These are phyloP conservation scores for Rhodotorula sp. DNA, from an alignment of 1,284 basidiomycete genomes.

Conservation along the genomic window DNA sequence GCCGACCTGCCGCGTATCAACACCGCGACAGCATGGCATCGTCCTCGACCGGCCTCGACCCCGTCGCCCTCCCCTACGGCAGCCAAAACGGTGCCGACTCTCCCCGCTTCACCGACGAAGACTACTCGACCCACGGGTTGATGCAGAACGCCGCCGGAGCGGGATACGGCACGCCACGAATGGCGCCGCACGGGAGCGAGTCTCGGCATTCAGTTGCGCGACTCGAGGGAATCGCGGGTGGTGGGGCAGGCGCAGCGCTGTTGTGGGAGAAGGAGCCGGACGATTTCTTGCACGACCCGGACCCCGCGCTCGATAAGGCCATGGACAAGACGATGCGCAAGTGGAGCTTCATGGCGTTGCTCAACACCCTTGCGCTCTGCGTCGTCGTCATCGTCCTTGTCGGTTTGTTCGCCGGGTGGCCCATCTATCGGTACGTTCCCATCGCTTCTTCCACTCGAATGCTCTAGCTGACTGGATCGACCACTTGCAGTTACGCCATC, in stretches of 20 bases:
- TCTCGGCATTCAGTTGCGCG: slow-evolving; percentile 27
- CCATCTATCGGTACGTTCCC: slow-evolving; percentile 31
- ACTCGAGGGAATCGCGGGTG: slow-evolving; percentile 24
- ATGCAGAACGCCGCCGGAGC: no score
- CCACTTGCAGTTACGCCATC: slow-evolving; percentile 1
- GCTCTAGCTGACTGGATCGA: neutral
- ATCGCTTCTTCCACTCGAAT: neutral
- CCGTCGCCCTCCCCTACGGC: slow-evolving; percentile 10
- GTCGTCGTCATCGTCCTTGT: slow-evolving; percentile 42
- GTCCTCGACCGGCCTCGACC: slow-evolving; percentile 35
- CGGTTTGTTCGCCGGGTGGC: slow-evolving; percentile 35
- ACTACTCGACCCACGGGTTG: neutral
- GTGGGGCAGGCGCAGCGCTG: slow-evolving; percentile 21
- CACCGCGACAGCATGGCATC: slow-evolving; percentile 37
- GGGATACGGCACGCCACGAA: slow-evolving; percentile 1
- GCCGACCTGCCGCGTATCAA: slow-evolving; percentile 18
- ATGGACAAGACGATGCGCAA: slow-evolving; percentile 35
- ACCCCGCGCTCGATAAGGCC: slow-evolving; percentile 37
- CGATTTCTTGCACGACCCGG: slow-evolving; percentile 41
- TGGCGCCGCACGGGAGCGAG: neutral
- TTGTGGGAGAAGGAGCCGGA: slow-evolving; percentile 44
- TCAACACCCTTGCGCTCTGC: slow-evolving; percentile 32
- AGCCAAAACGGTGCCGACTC: slow-evolving; percentile 9
- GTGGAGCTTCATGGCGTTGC: slow-evolving; percentile 23
- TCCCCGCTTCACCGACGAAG: slow-evolving; percentile 22